Base-by-base conservation (phyloP, 2,329 filamentous ascomycete species). In the Neocatenulostroma microsporum region DNA sequence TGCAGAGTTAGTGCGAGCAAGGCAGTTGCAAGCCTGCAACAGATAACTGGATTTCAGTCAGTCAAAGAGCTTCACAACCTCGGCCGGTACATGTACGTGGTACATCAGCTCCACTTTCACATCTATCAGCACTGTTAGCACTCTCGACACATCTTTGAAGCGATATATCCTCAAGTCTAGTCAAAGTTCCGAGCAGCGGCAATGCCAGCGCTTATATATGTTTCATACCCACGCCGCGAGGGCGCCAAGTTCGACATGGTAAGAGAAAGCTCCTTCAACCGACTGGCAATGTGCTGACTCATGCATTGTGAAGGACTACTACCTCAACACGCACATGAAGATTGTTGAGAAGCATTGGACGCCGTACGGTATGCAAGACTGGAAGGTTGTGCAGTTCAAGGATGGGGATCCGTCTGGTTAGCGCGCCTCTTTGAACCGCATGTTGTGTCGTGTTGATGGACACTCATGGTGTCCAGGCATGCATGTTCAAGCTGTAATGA, bases 241-340 rank as follows among this genome's bases (percentile, higher is more conserved):
- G 55, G 54, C 36, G 38, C 44, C 30, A 52, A 45, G 4, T 69
- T 69, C 54, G 54, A 69, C 51, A 55, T 67, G 46, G n/a, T n/a
- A n/a, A n/a, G n/a, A n/a, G n/a, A n/a, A n/a, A n/a, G n/a, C n/a
- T n/a, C n/a, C n/a, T n/a, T n/a, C n/a, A n/a, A n/a, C n/a, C n/a
- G n/a, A n/a, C n/a, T n/a, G n/a, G n/a, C n/a, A n/a, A n/a, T n/a
- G n/a, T n/a, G n/a, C n/a, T n/a, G n/a, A n/a, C n/a, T n/a, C n/a
- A n/a, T n/a, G n/a, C n/a, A n/a, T n/a, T n/a, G n/a, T n/a, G n/a
- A n/a, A n/a, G n/a, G 57, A 65, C 21, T 69, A 69, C 57, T 70
- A 68, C 47, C 44, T 67, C 19, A 40, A 51, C 3, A 57, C 35
- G 5, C 66, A 70, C 51, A 64, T 70, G 59, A 56, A 61, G 2